Base-by-base conservation (phyloP, 2,329 filamentous ascomycete genomes). In the Zymoseptoria brevis region DNA sequence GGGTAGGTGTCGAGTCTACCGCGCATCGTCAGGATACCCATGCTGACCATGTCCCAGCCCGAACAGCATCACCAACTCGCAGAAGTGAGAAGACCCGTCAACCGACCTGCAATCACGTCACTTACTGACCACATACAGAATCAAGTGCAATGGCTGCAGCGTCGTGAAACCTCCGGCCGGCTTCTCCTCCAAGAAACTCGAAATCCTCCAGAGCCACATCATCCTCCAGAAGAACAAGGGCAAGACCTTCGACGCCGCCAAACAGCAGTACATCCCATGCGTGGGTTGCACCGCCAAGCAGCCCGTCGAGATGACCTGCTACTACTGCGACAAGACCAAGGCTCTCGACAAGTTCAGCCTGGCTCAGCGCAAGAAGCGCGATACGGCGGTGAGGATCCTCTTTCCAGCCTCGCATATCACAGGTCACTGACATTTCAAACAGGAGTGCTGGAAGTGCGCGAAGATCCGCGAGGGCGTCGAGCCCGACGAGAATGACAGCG, bases 281-380 rank as follows among this genome's bases (percentile, higher is more conserved):
- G 62, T 61, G 8, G 19, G 21, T 3, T 71, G 68, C 61, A 62
- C 59, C 13, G 59, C 57, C 1, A 53, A 53, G 13, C 67, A 66
- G 52, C 48, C 58, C 16, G 58, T 64, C 51, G 68, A 70, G 60
- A 56, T 69, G 30, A 48, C 61, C 13, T 72, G 69, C 63, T 55
- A 56, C 59, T 51, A 59, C 26, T 71, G 69, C 57, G 61, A 65
- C 19, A 19, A 50, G 21, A 54, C 55, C 21, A 70, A 69, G 57
- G 62, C 52, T 13, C 57, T 67, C 49, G 62, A 65, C 35, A 51
- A 53, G 16, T 70, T 69, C 60, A 61, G 60, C 45, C 68, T 69
- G 62, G 51, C 59, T 13, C 67, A 70, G 60, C 63, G 67, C 21
- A 59, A 57, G 45, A 62, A 53, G 19, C 64, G 57, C 2, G 68